Base-by-base conservation (phyloP, 2,329 filamentous ascomycete species). In the Colletotrichum costaricense region DNA sequence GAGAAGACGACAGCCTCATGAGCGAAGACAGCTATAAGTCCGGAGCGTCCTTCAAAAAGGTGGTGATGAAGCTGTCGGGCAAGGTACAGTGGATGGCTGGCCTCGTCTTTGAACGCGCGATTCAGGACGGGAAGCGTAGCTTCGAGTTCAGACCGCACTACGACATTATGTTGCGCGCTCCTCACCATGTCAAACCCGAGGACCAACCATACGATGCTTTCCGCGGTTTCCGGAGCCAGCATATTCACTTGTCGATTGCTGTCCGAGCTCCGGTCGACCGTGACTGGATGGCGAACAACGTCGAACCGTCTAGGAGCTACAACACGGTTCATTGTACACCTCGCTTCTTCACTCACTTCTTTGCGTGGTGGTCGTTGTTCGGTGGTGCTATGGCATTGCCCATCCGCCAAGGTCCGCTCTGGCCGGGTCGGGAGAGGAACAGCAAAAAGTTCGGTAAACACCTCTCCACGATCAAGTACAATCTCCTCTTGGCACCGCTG, bases 401-500 rank as follows among this genome's bases (percentile, higher is more conserved):
- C 12, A 93, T 99, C 70, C 94, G 97, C 1, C 97, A 99, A 84
- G 97, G 97, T 19, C 89, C 90, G 59, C 88, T 99, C 3, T 99
- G 95, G 92, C 96, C 95, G 6, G 95, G 95, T 0, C 90, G 95
- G 28, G 97, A 98, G 77, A 98, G 98, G 86, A 97, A 95, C 58
- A 98, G 95, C 87, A 99, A 99, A 85, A 99, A 99, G 81, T 99
- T 99, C 81, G 96, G 96, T 16, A 91, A 97, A 63, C 97, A 99
- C 83, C 86, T 99, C 74, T 96, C 95, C n/a, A 99, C 97, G 9
- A 95, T 99, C 86, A 99, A 99, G 86, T 98, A 98, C 85, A 98
- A 96, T 75, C 85, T 99, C 26, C 88, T 98, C 3, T 87, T 99
- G 19, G 97, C 97, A 2, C 97, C 97, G 0, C 85, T 99, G 2